Conservation (phyloP, 306 rosid genomes). For the Cajanus cajan region DNA sequence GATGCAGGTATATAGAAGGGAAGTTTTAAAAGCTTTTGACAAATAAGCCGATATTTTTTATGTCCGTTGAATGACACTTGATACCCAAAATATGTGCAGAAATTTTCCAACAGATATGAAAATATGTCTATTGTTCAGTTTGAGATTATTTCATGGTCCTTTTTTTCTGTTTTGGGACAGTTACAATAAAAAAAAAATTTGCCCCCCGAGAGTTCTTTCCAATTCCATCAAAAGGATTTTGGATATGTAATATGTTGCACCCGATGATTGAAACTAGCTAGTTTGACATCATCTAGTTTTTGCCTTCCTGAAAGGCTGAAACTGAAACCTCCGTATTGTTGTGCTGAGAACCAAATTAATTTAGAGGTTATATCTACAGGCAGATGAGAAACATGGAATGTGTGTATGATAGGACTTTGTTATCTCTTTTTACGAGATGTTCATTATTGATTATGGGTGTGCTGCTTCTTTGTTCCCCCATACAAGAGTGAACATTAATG, state of each 20-base stretch:
- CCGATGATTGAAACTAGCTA: slow-evolving; percentile 17
- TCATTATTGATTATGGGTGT: background rate
- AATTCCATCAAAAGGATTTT: slow-evolving; percentile 38
- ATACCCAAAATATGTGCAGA: slow-evolving; percentile 37
- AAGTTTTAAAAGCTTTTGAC: background rate
- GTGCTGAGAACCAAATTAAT: slow-evolving; percentile 13
- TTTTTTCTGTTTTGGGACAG: background rate
- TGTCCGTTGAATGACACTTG: slow-evolving; percentile 33
- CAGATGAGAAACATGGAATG: slow-evolving; percentile 38
- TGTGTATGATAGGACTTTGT: background rate
- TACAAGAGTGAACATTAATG: background rate
- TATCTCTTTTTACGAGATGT: background rate
- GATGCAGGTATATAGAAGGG: slow-evolving; percentile 37
- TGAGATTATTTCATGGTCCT: background rate
- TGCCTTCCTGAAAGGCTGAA: slow-evolving; percentile 20
- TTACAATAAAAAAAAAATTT: too few species aligned
- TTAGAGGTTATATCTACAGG: background rate
- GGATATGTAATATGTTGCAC: slow-evolving; percentile 24
- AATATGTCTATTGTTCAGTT: background rate
- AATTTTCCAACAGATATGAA: slow-evolving; percentile 9
- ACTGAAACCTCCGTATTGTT: slow-evolving; percentile 27
- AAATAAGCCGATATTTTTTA: slow-evolving; percentile 26
- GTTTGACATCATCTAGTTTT: slow-evolving; percentile 29
- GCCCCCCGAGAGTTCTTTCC: slow-evolving; percentile 35
- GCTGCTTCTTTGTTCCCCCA: background rate